phyloP scores from a whole-genome alignment of 495 filamentous ascomycete genomes.

The Articulospora tetracladia region DNA sequence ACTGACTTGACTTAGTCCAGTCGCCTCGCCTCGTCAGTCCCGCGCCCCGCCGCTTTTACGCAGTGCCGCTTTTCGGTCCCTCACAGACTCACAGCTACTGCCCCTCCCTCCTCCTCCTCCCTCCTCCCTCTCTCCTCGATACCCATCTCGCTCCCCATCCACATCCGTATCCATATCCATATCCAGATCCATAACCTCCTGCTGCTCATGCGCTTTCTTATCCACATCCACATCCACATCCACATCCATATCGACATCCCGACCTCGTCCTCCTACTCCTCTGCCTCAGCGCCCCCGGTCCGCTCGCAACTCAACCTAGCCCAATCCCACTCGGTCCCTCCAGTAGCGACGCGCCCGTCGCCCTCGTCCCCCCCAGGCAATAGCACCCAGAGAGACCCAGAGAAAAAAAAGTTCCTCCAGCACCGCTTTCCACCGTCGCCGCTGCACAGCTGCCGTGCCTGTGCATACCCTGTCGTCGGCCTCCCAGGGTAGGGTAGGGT shows the following conservation, averaged over 20 bases:
- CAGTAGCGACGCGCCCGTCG: neutral
- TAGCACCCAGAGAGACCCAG: constrained; percentile 10
- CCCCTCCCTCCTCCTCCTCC: neutral
- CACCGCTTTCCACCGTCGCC: neutral
- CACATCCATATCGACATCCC: neutral
- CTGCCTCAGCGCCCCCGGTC: neutral
- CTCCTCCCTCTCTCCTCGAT: neutral
- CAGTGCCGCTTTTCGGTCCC: too few relatives aligned
- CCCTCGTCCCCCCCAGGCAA: constrained; percentile 1
- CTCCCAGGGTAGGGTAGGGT: too few relatives aligned
- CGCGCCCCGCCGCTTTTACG: too few relatives aligned
- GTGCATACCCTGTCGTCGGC: neutral
- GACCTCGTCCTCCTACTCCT: neutral
- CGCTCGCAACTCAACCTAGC: neutral
- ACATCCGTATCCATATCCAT: too few relatives aligned
- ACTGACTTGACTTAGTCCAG: too few relatives aligned
- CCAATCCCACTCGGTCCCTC: neutral
- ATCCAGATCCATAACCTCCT: neutral
- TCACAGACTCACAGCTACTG: neutral
- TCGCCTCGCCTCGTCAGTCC: too few relatives aligned
- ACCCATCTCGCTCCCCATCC: too few relatives aligned
- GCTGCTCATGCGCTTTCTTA: neutral
- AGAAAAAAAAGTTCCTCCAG: constrained; percentile 7
- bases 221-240: neutral
- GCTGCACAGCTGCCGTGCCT: constrained; percentile 10